A percentile compares a stretch with the other conserved stretches of the same genome.
These are phyloP conservation scores for Fusarium sp. DNA, from an alignment of 2,329 filamentous ascomycete genomes.

Conservation along the genomic window DNA sequence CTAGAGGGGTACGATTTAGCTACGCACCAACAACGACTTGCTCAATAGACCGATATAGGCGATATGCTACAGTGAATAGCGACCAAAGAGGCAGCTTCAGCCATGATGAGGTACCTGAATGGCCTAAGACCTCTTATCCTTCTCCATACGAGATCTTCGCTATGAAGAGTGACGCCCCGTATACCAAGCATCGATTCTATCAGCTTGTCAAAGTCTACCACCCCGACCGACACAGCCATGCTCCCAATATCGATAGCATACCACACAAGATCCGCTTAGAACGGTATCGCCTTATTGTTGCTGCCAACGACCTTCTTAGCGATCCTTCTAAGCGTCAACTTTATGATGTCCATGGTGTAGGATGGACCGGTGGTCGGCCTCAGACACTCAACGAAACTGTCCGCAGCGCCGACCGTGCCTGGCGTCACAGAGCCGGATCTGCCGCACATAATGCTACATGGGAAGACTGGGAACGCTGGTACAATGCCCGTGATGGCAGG, in stretches of 20 bases:
- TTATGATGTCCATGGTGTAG: conserved; percentile 85
- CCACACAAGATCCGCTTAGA: conserved; percentile 77
- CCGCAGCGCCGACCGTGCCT: conserved; percentile 58
- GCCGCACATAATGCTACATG: conserved; percentile 85
- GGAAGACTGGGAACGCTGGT: conserved; percentile 96
- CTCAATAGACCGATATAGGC: conserved; percentile 17
- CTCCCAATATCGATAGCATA: conserved; percentile 34
- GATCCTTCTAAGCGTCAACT: conserved; percentile 80
- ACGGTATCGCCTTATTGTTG: conserved; percentile 88
- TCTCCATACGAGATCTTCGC: conserved; percentile 93
- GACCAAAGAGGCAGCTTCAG: conserved; percentile 5
- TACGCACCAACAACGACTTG: conserved; percentile 2
- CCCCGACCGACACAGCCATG: conserved; percentile 73
- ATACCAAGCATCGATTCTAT: conserved; percentile 88
- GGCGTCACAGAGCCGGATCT: conserved; percentile 61
- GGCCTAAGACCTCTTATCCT: conserved; percentile 65
- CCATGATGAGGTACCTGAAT: conserved; percentile 47
- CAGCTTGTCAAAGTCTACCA: conserved; percentile 96
- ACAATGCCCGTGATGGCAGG: conserved; percentile 63
- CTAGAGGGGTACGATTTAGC: conserved; percentile 23
- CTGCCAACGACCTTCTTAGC: conserved; percentile 88
- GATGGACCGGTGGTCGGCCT: conserved; percentile 76
- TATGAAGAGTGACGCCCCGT: conserved; percentile 68
- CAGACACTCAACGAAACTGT: conserved; percentile 58
- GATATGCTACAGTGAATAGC: conserved; percentile 41